Evolutionary conservation across 306 rosid species (phyloP), one percentile per base, ranked within the genome.

Genomic region (Cucumis hystrix): DNA sequence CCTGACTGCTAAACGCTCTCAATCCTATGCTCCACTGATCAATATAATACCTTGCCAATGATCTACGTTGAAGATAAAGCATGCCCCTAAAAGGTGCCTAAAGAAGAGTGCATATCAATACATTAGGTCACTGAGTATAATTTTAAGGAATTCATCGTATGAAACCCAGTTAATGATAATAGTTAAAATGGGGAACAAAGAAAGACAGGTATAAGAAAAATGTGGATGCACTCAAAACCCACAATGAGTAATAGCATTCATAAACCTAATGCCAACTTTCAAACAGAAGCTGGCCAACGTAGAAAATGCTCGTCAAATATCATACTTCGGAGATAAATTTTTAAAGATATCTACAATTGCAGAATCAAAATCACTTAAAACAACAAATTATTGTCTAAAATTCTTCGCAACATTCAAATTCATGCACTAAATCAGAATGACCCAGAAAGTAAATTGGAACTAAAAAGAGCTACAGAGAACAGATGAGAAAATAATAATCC

Each of bases 1-100:
- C 90, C 79, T 91, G 96, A 52, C 93, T 86, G 84, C 97, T 92
- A 82, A 95, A 92, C 69, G 86, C 78, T 86, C 92, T 91, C 39
- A 84, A 75, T 56, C 93, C 89, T 54, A 78, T 39, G 33, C 86
- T 83, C 88, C 78, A 82, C 79, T 79, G 87, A 75, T 85, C 87
- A 80, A 78, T 80, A 58, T 71, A 87, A 35, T 33, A 17, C 77
- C 63, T 73, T 83, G 83, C 89, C 83, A 89, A 89, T 72, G 82
- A 80, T 40, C 86, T 65, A 78, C 91, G 83, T 81, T 76, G 87
- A 39, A 88, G 74, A 77, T 88, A 83, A 80, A 91, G 87, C 73
- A 92, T 85, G 40, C 92, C 89, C 86, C 85, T 89, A 82, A 92
- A 81, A 87, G 83, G 91, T 88, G 87, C 87, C 99, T 92, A 68